These are phyloP conservation scores for Hypoxylon sp. DNA, from an alignment of 2,329 filamentous ascomycete genomes.

Conservation along the genomic window DNA sequence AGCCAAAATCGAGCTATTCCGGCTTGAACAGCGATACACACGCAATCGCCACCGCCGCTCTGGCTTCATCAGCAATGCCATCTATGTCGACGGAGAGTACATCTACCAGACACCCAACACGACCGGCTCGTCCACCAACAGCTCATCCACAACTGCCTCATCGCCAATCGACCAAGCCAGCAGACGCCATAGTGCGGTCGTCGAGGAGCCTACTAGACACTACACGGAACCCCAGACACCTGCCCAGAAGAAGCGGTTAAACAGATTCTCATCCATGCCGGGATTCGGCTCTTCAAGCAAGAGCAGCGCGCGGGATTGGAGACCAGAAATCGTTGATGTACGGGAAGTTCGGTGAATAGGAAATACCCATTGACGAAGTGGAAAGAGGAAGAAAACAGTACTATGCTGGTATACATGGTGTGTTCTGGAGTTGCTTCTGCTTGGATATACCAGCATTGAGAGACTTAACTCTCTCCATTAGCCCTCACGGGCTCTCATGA, in stretches of 20 bases:
- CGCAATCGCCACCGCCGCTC: slow-evolving; percentile 87
- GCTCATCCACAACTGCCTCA: slow-evolving; percentile 49
- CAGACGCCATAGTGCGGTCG: slow-evolving; percentile 45
- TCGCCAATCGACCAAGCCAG: slow-evolving; percentile 43
- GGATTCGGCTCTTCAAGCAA: slow-evolving; percentile 63
- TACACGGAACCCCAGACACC: slow-evolving; percentile 56
- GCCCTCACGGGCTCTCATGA: slow-evolving; percentile 33
- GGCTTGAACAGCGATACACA: slow-evolving; percentile 95
- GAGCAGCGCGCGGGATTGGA: slow-evolving; percentile 59
- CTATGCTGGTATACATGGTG: slow-evolving; percentile 30
- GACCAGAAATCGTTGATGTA: slow-evolving; percentile 50
- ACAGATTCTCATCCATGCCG: slow-evolving; percentile 70
- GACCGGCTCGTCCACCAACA: slow-evolving; percentile 69
- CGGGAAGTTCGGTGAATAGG: slow-evolving; percentile 42
- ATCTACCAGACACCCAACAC: slow-evolving; percentile 78
- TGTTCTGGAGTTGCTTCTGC: slow-evolving; percentile 25
- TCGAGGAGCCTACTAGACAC: slow-evolving; percentile 50
- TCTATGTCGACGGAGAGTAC: slow-evolving; percentile 97
- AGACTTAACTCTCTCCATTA: slow-evolving; percentile 6
- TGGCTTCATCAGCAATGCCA: slow-evolving; percentile 88
- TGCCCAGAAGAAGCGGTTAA: slow-evolving; percentile 62
- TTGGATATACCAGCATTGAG: slow-evolving; percentile 39
- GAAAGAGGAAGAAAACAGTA: slow-evolving; percentile 19
- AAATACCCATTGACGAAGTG: background rate
- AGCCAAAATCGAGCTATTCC: slow-evolving; percentile 88